Percentiles rank a stretch among this genome's conserved stretches.
These are phyloP conservation scores for Magnaporthiopsis rhizophila DNA, from an alignment of 2,329 filamentous ascomycete species.

Conservation along the genomic window DNA sequence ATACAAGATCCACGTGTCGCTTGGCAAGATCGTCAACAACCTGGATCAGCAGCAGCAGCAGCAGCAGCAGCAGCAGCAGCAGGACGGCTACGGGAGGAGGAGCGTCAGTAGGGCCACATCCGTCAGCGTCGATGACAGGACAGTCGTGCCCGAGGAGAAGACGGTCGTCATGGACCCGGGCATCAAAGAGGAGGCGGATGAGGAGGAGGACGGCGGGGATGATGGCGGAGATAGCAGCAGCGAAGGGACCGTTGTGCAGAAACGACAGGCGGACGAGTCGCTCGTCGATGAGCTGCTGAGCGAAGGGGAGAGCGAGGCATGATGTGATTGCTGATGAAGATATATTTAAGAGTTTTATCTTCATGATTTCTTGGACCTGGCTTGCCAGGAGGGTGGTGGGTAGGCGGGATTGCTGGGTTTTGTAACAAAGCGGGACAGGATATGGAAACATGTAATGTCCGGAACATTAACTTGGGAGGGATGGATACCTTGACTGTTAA, in stretches of 20 bases:
- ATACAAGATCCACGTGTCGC: conserved; percentile 58
- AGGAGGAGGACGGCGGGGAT: conserved; percentile 21
- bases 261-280: conserved; percentile 22
- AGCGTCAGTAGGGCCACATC: conserved; percentile 38
- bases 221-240: conserved; percentile 20
- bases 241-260: conserved; percentile 17
- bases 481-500: background rate
- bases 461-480: background rate
- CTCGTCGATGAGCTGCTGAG: conserved; percentile 32
- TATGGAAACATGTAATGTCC: background rate
- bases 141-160: conserved; percentile 25
- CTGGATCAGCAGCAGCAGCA: conserved; percentile 34
- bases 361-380: background rate
- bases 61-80: conserved; percentile 11
- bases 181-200: conserved; percentile 42
- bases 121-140: conserved; percentile 24
- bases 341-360: background rate
- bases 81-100: conserved; percentile 25
- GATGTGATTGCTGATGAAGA: conserved; percentile 9
- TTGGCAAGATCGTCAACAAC: conserved; percentile 59
- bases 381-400: too few species aligned
- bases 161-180: conserved; percentile 31
- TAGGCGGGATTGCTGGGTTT: background rate
- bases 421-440: background rate
- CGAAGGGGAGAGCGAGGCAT: conserved; percentile 30